These are phyloP conservation scores for Amaranthus cruentus DNA, from an alignment of 148 eudicot genomes.

Conservation along the genomic window DNA sequence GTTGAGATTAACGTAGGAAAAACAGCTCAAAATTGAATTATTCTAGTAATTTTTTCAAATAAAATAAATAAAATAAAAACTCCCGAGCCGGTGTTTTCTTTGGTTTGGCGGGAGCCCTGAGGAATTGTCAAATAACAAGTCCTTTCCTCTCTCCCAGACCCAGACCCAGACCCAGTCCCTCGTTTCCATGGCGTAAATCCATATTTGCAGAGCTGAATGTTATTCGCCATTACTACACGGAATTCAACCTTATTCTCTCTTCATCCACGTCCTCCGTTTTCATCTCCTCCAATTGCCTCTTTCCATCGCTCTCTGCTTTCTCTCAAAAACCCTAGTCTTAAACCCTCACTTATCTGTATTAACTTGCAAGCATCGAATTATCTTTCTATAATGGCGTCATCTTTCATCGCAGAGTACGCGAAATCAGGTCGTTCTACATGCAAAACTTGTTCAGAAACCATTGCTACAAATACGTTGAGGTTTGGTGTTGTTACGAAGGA, in stretches of 20 bases:
- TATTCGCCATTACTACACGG: too few relatives aligned
- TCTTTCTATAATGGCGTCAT: slow-evolving; percentile 11
- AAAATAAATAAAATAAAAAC: too few relatives aligned
- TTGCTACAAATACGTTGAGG: slow-evolving; percentile 40
- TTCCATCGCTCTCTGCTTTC: background rate
- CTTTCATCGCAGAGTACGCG: slow-evolving; percentile 66
- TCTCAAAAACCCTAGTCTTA: slow-evolving; percentile 14
- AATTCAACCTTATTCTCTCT: background rate
- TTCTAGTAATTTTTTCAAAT: too few relatives aligned
- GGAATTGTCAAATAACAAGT: too few relatives aligned
- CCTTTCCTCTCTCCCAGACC: too few relatives aligned
- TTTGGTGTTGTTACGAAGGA: slow-evolving; percentile 53
- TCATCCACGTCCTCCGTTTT: background rate
- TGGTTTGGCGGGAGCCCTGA: too few relatives aligned
- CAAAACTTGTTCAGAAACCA: slow-evolving; percentile 53
- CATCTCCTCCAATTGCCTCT: background rate
- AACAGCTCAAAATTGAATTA: too few relatives aligned
- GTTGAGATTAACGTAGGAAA: too few relatives aligned
- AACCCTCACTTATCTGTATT: background rate
- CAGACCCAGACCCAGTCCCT: too few relatives aligned
- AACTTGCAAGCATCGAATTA: background rate
- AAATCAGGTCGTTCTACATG: slow-evolving; percentile 66
- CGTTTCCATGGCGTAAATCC: too few relatives aligned
- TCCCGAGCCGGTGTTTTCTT: too few relatives aligned
- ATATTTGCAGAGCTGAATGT: too few relatives aligned